A percentile compares a stretch with the other conserved stretches of the same genome.
Conservation (phyloP, 257 asterid genomes). For the Striga asiatica region DNA sequence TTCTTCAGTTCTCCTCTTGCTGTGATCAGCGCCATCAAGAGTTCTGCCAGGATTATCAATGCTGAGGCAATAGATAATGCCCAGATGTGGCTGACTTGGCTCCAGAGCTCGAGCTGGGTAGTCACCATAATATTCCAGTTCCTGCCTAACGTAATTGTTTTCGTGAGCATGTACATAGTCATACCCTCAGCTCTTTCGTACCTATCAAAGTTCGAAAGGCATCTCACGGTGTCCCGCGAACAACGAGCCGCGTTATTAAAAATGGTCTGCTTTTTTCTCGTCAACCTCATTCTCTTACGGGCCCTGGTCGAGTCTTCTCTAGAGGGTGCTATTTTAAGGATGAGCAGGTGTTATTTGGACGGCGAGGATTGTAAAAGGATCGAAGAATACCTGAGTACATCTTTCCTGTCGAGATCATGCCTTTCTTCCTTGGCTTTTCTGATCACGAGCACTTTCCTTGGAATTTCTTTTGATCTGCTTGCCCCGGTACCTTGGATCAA, state of each 20-base stretch:
- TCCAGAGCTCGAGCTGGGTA: conserved; percentile 93
- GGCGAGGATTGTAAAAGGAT: conserved; percentile 96
- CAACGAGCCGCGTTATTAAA: conserved; percentile 86
- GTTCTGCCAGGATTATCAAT: conserved; percentile 80
- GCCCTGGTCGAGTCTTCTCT: conserved; percentile 87
- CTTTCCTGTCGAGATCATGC: conserved; percentile 84
- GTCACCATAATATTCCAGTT: conserved; percentile 81
- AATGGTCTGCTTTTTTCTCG: conserved; percentile 95
- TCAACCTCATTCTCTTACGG: conserved; percentile 83
- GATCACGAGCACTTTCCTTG: conserved; percentile 85
- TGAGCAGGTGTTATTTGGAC: conserved; percentile 95
- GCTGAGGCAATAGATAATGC: conserved; percentile 96
- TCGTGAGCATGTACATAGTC: conserved; percentile 88
- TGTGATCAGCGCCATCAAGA: conserved; percentile 61
- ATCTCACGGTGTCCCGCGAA: conserved; percentile 92
- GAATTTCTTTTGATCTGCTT: conserved; percentile 80
- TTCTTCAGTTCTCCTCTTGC: conserved; percentile 99
- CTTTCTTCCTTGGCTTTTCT: conserved; percentile 87
- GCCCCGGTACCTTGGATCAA: conserved; percentile 99
- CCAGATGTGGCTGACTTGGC: conserved; percentile 89
- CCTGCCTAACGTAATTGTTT: conserved; percentile 86
- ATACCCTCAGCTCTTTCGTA: conserved; percentile 89
- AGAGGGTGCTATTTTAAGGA: conserved; percentile 65
- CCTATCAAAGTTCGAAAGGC: conserved; percentile 85
- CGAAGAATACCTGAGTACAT: conserved; percentile 67